A percentile compares a stretch with the other conserved stretches of the same genome.
These are phyloP conservation scores for Meredithiella fracta DNA, from an alignment of 2,329 filamentous ascomycete genomes.

Conservation along the genomic window DNA sequence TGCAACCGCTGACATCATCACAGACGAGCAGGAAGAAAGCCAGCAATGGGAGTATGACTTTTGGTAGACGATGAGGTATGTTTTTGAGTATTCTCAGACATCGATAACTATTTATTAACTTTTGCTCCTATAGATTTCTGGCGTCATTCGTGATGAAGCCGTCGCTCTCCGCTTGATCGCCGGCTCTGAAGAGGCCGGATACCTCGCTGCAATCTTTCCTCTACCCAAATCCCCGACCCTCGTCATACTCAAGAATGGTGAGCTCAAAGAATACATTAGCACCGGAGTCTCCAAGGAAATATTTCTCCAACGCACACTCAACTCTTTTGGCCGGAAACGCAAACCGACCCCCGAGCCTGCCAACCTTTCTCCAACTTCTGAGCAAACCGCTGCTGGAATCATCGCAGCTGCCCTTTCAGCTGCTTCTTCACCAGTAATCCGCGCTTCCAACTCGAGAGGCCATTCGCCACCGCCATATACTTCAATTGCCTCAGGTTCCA, in stretches of 20 bases:
- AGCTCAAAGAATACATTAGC: conserved; percentile 60
- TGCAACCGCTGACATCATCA: background rate
- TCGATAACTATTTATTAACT: too few relatives aligned
- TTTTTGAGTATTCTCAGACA: conserved; percentile 1
- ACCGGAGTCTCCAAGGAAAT: conserved; percentile 47
- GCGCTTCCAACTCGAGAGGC: conserved; percentile 13
- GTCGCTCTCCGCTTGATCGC: conserved; percentile 54
- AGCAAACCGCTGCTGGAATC: conserved; percentile 13
- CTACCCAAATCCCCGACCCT: conserved; percentile 63
- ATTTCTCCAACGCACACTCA: conserved; percentile 35
- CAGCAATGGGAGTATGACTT: conserved; percentile 57
- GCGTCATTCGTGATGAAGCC: conserved; percentile 42
- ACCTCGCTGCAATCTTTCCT: conserved; percentile 67
- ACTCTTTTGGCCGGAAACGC: conserved; percentile 19
- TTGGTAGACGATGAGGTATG: conserved; percentile 39
- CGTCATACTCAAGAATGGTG: conserved; percentile 63
- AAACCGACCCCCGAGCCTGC: conserved; percentile 12
- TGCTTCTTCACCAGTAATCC: conserved; percentile 15
- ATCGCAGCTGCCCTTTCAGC: conserved; percentile 15
- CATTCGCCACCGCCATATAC: conserved; percentile 14
- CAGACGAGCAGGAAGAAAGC: conserved; percentile 56
- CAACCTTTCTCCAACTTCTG: conserved; percentile 5
- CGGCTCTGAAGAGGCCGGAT: conserved; percentile 65
- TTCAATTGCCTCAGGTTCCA: background rate
- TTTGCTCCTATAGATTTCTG: conserved; percentile 32